phyloP scores from a whole-genome alignment of 768 basidiomycete genomes.

The Hortiboletus flavorubellus region DNA sequence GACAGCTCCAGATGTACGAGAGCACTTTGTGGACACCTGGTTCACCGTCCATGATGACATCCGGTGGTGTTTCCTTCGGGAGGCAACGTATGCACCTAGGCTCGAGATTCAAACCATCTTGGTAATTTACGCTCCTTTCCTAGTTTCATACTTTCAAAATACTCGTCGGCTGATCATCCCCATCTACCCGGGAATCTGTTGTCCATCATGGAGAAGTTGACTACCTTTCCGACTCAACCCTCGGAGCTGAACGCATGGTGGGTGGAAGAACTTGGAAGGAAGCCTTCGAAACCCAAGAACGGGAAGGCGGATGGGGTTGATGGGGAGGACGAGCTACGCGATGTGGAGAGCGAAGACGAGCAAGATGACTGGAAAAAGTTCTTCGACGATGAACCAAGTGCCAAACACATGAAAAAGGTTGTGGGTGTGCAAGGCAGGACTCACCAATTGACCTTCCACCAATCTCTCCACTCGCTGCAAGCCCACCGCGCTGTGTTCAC shows the following conservation, averaged over 20 bases:
- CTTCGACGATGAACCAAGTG: constrained; percentile 62
- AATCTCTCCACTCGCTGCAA: constrained; percentile 69
- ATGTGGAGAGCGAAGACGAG: constrained; percentile 42
- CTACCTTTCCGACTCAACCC: constrained; percentile 68
- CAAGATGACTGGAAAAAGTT: constrained; percentile 74
- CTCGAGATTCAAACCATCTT: background rate
- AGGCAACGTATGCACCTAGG: constrained; percentile 54
- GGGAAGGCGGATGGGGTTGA: constrained; percentile 39
- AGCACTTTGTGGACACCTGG: constrained; percentile 67
- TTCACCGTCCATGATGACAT: constrained; percentile 78
- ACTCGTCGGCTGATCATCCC: constrained; percentile 32
- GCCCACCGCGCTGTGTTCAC: constrained; percentile 83
- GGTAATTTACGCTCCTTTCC: background rate
- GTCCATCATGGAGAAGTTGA: constrained; percentile 61
- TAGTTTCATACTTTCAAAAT: constrained; percentile 26
- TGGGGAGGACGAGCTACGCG: constrained; percentile 29
- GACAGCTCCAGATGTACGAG: constrained; percentile 57
- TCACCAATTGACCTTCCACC: constrained; percentile 67
- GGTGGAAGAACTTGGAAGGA: constrained; percentile 62
- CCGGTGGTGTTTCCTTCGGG: constrained; percentile 85
- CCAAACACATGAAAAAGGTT: constrained; percentile 35
- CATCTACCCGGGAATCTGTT: constrained; percentile 52
- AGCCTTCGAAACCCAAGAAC: constrained; percentile 50
- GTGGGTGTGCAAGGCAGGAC: constrained; percentile 44
- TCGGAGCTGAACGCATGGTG: constrained; percentile 76